Evolutionary conservation across 2,329 filamentous ascomycete species (phyloP).

Genomic region (Cytospora mali): DNA sequence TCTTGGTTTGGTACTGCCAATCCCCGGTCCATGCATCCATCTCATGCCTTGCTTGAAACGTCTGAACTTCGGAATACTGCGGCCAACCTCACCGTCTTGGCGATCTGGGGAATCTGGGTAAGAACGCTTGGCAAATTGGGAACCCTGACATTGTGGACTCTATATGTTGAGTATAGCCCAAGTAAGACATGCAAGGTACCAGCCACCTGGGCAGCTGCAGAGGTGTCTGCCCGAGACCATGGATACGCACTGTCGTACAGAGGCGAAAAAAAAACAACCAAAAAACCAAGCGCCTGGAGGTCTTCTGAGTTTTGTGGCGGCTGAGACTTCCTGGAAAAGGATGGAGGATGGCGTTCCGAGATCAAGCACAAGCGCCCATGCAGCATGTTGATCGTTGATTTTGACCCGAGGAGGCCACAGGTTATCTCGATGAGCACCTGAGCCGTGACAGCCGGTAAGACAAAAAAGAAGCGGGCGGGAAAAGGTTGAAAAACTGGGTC

Average conservation of each 20-base stretch:
- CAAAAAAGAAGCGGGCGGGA: background rate
- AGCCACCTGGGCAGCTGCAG: too few species aligned
- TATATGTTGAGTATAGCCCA: too few species aligned
- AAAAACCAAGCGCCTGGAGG: background rate
- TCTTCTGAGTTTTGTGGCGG: background rate
- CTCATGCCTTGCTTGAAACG: background rate
- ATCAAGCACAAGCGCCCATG: background rate
- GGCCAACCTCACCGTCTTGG: too few species aligned
- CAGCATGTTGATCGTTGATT: background rate
- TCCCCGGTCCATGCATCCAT: background rate
- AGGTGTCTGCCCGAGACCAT: background rate
- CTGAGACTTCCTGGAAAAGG: background rate
- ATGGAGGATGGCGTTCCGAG: background rate
- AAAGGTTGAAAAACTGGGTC: background rate
- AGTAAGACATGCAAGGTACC: too few species aligned
- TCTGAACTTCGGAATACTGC: too few species aligned
- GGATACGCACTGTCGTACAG: background rate
- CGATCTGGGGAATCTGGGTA: too few species aligned
- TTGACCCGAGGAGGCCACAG: background rate
- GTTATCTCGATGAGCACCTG: background rate
- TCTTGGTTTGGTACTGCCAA: background rate
- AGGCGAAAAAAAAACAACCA: too few species aligned
- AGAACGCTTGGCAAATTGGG: too few species aligned
- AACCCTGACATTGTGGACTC: too few species aligned
- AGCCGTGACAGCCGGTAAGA: background rate